Evolutionary conservation across 306 rosid species (phyloP), one percentile per base, ranked within the genome.

Genomic region (Fragaria vesca): DNA sequence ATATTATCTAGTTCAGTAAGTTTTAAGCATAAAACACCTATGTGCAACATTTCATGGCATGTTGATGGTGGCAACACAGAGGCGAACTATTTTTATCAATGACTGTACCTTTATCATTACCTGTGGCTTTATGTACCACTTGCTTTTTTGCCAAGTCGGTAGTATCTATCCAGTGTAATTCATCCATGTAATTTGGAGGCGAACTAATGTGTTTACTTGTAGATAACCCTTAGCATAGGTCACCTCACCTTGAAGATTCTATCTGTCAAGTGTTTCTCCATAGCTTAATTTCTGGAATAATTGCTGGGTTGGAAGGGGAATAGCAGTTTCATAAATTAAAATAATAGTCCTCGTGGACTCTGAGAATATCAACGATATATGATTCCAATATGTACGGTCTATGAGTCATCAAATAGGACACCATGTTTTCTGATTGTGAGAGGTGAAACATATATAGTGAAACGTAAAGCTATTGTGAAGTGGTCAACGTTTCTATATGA

Each of bases 221-320:
- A 72, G 47, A 32, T 51, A 51, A 34, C 47, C 40, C 18, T 63
- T 17, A 51, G 47, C 3, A 32, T 36, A 5, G 24, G 65, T 63
- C 48, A 11, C 20, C 3, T 50, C 76, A 32, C 76, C 63, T 51
- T 51, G 20, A 30, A 51, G 20, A 71, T 16, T 24, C 2, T 52
- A 20, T 72, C 40, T 45, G 13, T 72, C 18, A 34, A 34, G 55
- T 6, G 50, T 21, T 51, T 32, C n/a, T 34, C n/a, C 76, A 36
- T 36, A 20, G 26, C 43, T 16, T 48, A 13, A 28, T n/a, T 28
- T 71, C 16, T 17, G 26, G 60, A 71, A 47, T 26, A 48, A 26
- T 71, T 71, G 26, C n/a, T 71, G 43, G 74, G n/a, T 28, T 71
- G 28, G n/a, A 71, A 28, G 60, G 26, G 21, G 28, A 46, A 17